Evolutionary conservation across 805 yeast species (phyloP).

Genomic region (Grigorovia transvaalensis): DNA sequence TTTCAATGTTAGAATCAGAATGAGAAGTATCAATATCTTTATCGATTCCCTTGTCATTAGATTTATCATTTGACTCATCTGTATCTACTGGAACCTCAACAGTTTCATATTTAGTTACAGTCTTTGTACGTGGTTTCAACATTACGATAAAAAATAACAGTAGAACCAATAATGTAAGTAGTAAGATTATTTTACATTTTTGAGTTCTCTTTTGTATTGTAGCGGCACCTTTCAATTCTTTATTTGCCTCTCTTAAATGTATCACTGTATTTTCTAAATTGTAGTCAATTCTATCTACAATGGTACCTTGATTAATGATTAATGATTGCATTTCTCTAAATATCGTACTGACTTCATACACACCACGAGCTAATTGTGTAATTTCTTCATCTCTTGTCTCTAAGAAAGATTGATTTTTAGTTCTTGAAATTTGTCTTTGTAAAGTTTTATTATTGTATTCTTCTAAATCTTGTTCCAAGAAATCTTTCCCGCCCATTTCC

Average conservation of each 20-base stretch:
- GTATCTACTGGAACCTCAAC: background rate
- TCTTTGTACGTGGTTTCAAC: slow-evolving; percentile 42
- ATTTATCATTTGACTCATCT: background rate
- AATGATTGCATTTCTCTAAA: slow-evolving; percentile 86
- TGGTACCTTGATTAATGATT: slow-evolving; percentile 91
- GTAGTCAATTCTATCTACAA: slow-evolving; percentile 88
- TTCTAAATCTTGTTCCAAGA: slow-evolving; percentile 24
- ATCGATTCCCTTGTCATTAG: background rate
- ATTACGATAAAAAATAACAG: slow-evolving; percentile 61
- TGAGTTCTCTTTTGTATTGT: slow-evolving; percentile 78
- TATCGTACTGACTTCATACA: slow-evolving; percentile 83
- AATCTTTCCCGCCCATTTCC: slow-evolving; percentile 6
- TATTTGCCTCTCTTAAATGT: slow-evolving; percentile 66
- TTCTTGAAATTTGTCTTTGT: slow-evolving; percentile 23
- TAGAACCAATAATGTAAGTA: slow-evolving; percentile 60
- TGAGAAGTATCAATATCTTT: background rate
- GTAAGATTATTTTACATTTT: slow-evolving; percentile 77
- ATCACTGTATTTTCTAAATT: slow-evolving; percentile 73
- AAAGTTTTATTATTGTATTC: slow-evolving; percentile 28
- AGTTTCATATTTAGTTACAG: slow-evolving; percentile 2
- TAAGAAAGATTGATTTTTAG: slow-evolving; percentile 15
- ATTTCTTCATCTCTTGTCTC: slow-evolving; percentile 80
- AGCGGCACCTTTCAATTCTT: slow-evolving; percentile 67
- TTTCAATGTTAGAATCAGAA: background rate
- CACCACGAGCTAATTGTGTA: slow-evolving; percentile 84